These are phyloP conservation scores for Xylaria bambusicola DNA, from an alignment of 495 filamentous ascomycete genomes.

Conservation along the genomic window DNA sequence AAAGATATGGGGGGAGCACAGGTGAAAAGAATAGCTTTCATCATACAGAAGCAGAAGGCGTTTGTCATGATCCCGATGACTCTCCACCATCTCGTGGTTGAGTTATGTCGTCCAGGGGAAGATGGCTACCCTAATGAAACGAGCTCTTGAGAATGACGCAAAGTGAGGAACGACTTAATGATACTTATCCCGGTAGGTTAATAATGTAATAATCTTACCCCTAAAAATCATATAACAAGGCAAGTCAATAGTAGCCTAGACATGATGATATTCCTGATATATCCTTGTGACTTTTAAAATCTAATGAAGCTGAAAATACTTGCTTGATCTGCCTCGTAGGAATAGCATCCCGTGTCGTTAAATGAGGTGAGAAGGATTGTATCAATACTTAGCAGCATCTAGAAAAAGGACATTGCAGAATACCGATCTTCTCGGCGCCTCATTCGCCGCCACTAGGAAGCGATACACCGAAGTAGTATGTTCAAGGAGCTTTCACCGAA, in stretches of 20 bases:
- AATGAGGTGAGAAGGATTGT: not conserved
- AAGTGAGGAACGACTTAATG: not conserved
- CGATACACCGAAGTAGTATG: not conserved
- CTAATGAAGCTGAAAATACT: not conserved
- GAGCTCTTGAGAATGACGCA: not conserved
- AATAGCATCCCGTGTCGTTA: constrained; percentile 3
- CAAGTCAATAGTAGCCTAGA: too few relatives aligned
- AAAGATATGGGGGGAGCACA: not conserved
- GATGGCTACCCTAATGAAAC: not conserved
- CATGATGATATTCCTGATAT: too few relatives aligned
- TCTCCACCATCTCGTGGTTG: constrained; percentile 8
- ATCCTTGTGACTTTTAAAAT: not conserved
- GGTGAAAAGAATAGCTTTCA: constrained; percentile 12
- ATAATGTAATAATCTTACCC: not conserved
- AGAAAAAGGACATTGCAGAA: not conserved
- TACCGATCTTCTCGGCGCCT: not conserved
- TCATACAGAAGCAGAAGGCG: not conserved
- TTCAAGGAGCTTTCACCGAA: constrained; percentile 6
- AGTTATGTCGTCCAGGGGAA: constrained; percentile 11
- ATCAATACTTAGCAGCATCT: not conserved
- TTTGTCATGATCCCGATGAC: too few relatives aligned
- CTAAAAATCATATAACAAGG: not conserved
- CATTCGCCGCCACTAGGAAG: not conserved
- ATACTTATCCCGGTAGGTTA: not conserved
- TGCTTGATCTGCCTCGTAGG: not conserved